These are phyloP conservation scores for Aspergillus transmontanensis DNA, from an alignment of 2,329 filamentous ascomycete species.

Conservation along the genomic window DNA sequence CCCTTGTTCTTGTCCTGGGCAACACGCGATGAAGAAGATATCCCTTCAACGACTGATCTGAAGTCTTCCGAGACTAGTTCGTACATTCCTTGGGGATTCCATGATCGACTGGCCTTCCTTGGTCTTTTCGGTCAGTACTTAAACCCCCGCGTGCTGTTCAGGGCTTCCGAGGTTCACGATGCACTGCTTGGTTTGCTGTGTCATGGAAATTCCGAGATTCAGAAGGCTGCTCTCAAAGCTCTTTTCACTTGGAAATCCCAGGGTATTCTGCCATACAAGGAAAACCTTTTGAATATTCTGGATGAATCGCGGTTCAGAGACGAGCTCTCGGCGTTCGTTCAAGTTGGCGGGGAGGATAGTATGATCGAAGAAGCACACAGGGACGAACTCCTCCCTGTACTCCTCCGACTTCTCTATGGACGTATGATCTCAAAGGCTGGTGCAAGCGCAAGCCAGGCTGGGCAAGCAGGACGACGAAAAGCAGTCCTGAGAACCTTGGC, in stretches of 20 bases:
- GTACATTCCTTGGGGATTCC: slow-evolving; percentile 46
- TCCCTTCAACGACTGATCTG: slow-evolving; percentile 21
- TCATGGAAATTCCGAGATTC: slow-evolving; percentile 88
- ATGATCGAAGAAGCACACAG: slow-evolving; percentile 75
- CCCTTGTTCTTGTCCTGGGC: slow-evolving; percentile 85
- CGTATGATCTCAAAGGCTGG: slow-evolving; percentile 82
- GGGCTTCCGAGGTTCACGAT: slow-evolving; percentile 72
- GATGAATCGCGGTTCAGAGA: slow-evolving; percentile 93
- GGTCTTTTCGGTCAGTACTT: slow-evolving; percentile 79
- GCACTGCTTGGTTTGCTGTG: slow-evolving; percentile 74
- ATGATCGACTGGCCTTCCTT: slow-evolving; percentile 81
- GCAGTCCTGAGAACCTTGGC: slow-evolving; percentile 76
- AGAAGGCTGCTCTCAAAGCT: slow-evolving; percentile 80
- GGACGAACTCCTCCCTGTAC: slow-evolving; percentile 74
- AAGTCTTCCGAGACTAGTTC: slow-evolving; percentile 14
- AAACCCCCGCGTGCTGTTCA: slow-evolving; percentile 84
- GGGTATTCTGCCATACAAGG: slow-evolving; percentile 74
- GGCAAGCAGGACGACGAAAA: slow-evolving; percentile 76
- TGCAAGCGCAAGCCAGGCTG: slow-evolving; percentile 73
- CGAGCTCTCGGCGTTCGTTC: slow-evolving; percentile 86
- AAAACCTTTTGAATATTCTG: slow-evolving; percentile 81
- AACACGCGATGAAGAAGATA: slow-evolving; percentile 52
- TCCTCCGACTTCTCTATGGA: slow-evolving; percentile 86
- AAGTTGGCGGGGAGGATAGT: slow-evolving; percentile 65
- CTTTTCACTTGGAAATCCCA: slow-evolving; percentile 87